phyloP scores from a whole-genome alignment of 129 eudicot genomes.

The Apium graveolens region DNA sequence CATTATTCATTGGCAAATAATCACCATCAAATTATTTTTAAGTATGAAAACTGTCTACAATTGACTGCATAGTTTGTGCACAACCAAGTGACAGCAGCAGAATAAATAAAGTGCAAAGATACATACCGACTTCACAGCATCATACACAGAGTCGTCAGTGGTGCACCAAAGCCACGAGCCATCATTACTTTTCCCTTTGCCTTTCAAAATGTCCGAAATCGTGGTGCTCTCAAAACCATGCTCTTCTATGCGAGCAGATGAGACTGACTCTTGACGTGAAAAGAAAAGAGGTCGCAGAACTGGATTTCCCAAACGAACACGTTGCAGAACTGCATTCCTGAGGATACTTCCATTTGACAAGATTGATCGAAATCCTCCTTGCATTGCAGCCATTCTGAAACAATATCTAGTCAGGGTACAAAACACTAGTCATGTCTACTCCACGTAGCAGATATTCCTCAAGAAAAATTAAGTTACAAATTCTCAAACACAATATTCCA shows the following conservation, averaged over 20 bases:
- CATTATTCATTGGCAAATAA: slow-evolving; percentile 5
- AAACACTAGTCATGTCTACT: background rate
- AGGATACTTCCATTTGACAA: slow-evolving; percentile 60
- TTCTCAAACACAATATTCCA: too few relatives aligned
- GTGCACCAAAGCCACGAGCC: slow-evolving; percentile 99
- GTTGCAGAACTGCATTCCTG: slow-evolving; percentile 74
- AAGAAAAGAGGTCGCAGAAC: slow-evolving; percentile 39
- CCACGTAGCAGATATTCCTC: background rate
- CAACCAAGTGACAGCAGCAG: background rate
- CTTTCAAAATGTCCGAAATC: slow-evolving; percentile 67
- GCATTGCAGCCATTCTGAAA: slow-evolving; percentile 46
- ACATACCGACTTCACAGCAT: slow-evolving; percentile 93
- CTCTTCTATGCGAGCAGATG: slow-evolving; percentile 84
- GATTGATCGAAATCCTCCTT: slow-evolving; percentile 71
- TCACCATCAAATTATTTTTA: background rate
- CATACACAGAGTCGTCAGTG: slow-evolving; percentile 87
- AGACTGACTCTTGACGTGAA: slow-evolving; percentile 54
- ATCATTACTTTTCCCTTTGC: slow-evolving; percentile 86
- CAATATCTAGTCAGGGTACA: background rate
- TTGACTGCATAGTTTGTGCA: background rate
- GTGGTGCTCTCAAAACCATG: slow-evolving; percentile 97
- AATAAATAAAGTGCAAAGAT: background rate
- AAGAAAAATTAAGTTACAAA: background rate
- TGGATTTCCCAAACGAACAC: slow-evolving; percentile 47
- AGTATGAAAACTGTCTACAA: background rate